These are phyloP conservation scores for Fistulina hepatica DNA, from an alignment of 1,284 basidiomycete species.

Conservation along the genomic window DNA sequence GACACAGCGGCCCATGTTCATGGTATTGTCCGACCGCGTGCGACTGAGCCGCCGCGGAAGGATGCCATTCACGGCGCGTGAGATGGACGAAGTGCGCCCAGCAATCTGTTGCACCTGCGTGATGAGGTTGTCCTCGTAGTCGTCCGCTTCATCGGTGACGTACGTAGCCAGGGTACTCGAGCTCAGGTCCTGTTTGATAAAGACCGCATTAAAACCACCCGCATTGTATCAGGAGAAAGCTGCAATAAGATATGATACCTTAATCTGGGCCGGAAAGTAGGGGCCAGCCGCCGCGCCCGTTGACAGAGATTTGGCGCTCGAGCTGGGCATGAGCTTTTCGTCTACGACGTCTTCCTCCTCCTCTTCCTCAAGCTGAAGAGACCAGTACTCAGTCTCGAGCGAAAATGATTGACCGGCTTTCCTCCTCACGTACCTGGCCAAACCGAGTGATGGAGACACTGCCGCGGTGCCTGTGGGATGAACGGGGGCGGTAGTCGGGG, in stretches of 20 bases:
- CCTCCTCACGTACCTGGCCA: slow-evolving; percentile 34
- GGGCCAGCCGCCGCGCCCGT: slow-evolving; percentile 31
- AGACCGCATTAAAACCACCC: slow-evolving; percentile 5
- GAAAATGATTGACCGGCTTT: not conserved
- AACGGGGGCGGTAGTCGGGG: slow-evolving; percentile 11
- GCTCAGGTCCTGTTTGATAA: slow-evolving; percentile 10
- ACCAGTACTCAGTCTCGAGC: slow-evolving; percentile 2
- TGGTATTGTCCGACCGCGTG: slow-evolving; percentile 34
- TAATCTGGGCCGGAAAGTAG: slow-evolving; percentile 40
- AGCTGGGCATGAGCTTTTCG: slow-evolving; percentile 18
- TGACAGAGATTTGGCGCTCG: slow-evolving; percentile 23
- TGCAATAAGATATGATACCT: slow-evolving; percentile 24
- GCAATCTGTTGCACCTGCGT: slow-evolving; percentile 48
- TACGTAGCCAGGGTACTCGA: slow-evolving; percentile 33
- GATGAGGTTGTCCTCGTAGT: slow-evolving; percentile 37
- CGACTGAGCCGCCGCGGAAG: slow-evolving; percentile 45
- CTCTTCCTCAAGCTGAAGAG: slow-evolving; percentile 3
- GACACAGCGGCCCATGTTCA: no score
- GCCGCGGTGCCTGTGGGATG: slow-evolving; percentile 21
- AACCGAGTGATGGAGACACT: slow-evolving; percentile 44
- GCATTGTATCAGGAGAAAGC: not conserved
- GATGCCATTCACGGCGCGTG: slow-evolving; percentile 36
- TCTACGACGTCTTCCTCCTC: slow-evolving; percentile 15
- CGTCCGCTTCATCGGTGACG: slow-evolving; percentile 33
- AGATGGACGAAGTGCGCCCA: slow-evolving; percentile 33